Conservation (phyloP, 805 yeast species). For the Sugiyamaella americana region DNA sequence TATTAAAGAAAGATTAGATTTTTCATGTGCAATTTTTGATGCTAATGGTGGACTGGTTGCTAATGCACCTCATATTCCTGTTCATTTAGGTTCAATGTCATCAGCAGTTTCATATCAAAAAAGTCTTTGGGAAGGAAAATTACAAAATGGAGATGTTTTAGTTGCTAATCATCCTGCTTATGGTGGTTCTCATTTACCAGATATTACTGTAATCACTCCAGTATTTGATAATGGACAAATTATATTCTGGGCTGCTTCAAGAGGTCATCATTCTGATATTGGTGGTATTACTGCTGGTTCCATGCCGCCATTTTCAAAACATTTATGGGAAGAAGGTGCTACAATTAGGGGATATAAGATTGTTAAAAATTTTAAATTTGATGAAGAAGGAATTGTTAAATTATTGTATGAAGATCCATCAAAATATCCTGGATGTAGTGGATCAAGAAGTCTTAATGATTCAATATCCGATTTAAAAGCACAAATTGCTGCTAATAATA, state of each 20-base stretch:
- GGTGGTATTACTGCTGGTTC: constrained; percentile 91
- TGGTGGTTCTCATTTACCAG: constrained; percentile 87
- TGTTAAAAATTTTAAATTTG: constrained; percentile 66
- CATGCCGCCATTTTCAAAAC: constrained; percentile 88
- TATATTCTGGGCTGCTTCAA: constrained; percentile 82
- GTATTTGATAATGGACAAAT: constrained; percentile 57
- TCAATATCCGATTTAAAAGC: constrained; percentile 80
- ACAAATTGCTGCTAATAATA: constrained; percentile 82
- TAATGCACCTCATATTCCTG: constrained; percentile 85
- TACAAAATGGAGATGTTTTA: constrained; percentile 68
- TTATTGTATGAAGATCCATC: constrained; percentile 70
- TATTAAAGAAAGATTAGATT: constrained; percentile 77
- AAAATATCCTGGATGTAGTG: constrained; percentile 77
- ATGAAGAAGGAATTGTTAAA: constrained; percentile 60
- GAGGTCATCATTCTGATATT: constrained; percentile 96
- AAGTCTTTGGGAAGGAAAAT: constrained; percentile 53
- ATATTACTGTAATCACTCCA: constrained; percentile 89
- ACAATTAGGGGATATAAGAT: constrained; percentile 72
- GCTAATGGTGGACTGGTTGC: constrained; percentile 74
- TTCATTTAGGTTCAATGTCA: constrained; percentile 81
- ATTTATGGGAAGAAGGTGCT: constrained; percentile 87
- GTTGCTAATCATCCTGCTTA: constrained; percentile 75
- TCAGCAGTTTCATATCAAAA: constrained; percentile 68
- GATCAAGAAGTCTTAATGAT: constrained; percentile 78
- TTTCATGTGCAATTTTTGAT: constrained; percentile 78